Evolutionary conservation across 148 eudicot genomes (phyloP).

Genomic region (Vaccinium darrowii): DNA sequence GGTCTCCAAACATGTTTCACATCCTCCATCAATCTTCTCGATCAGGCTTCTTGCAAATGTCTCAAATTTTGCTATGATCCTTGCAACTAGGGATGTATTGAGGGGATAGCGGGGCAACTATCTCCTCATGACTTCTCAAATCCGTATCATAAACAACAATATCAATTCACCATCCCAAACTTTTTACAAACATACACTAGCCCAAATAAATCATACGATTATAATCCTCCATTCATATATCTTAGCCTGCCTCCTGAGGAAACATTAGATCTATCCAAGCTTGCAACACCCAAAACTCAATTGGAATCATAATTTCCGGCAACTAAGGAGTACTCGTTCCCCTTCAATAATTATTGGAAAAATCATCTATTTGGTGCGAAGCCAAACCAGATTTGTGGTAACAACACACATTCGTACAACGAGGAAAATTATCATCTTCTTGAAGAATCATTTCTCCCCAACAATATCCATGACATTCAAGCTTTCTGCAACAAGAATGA

Average conservation of each 20-base stretch:
- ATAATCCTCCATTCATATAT: too few relatives aligned
- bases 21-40: too few relatives aligned
- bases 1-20: too few relatives aligned
- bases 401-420: background rate
- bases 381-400: background rate
- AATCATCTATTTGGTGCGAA: background rate
- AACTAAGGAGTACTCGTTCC: background rate
- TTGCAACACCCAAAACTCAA: background rate
- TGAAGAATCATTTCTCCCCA: background rate
- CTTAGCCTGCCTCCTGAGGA: background rate
- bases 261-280: background rate
- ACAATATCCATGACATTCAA: background rate
- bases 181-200: too few relatives aligned
- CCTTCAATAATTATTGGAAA: background rate
- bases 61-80: too few relatives aligned
- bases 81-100: too few relatives aligned
- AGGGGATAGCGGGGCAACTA: too few relatives aligned
- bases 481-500: background rate
- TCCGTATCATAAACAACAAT: too few relatives aligned
- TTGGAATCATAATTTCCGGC: background rate
- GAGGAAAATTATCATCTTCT: background rate
- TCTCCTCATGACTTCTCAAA: too few relatives aligned
- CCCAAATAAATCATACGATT: too few relatives aligned
- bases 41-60: too few relatives aligned
- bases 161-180: too few relatives aligned